Percentiles rank a stretch among this genome's conserved stretches.
Evolutionary conservation across 495 filamentous ascomycete genomes (phyloP).

Genomic region (Penicillium angulare): DNA sequence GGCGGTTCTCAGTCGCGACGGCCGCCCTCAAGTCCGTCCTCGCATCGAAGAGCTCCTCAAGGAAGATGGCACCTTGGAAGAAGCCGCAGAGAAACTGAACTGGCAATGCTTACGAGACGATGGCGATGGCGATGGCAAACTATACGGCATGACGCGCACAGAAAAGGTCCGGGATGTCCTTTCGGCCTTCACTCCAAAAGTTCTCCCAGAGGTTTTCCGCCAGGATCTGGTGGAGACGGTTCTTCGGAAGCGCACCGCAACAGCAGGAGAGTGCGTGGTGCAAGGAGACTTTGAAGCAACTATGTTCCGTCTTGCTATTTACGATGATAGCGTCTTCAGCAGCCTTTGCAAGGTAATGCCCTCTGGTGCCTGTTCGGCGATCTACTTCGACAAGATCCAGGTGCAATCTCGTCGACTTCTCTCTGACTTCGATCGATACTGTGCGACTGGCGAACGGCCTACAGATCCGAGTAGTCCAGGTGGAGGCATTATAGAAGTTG

Average conservation of each 20-base stretch:
- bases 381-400: conserved; percentile 48
- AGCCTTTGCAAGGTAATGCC: conserved; percentile 50
- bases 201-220: conserved; percentile 48
- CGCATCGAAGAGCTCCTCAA: conserved; percentile 39
- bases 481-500: conserved; percentile 24
- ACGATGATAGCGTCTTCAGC: conserved; percentile 44
- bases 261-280: conserved; percentile 45
- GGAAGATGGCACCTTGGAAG: conserved; percentile 31
- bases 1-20: conserved; percentile 33
- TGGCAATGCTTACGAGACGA: conserved; percentile 41
- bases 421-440: conserved; percentile 43
- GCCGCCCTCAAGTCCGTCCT: conserved; percentile 31
- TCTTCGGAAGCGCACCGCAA: conserved; percentile 25
- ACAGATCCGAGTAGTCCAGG: conserved; percentile 15
- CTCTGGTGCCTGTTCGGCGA: conserved; percentile 42
- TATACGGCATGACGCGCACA: conserved; percentile 33
- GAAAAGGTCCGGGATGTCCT: conserved; percentile 49
- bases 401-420: conserved; percentile 37
- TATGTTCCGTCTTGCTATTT: conserved; percentile 49
- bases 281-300: conserved; percentile 51
- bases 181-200: conserved; percentile 43
- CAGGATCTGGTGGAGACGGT: conserved; percentile 36
- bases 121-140: conserved; percentile 20
- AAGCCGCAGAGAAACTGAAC: conserved; percentile 35
- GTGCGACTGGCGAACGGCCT: conserved; percentile 30